Base-by-base conservation (phyloP, 306 rosid species). In the Myrica gale region DNA sequence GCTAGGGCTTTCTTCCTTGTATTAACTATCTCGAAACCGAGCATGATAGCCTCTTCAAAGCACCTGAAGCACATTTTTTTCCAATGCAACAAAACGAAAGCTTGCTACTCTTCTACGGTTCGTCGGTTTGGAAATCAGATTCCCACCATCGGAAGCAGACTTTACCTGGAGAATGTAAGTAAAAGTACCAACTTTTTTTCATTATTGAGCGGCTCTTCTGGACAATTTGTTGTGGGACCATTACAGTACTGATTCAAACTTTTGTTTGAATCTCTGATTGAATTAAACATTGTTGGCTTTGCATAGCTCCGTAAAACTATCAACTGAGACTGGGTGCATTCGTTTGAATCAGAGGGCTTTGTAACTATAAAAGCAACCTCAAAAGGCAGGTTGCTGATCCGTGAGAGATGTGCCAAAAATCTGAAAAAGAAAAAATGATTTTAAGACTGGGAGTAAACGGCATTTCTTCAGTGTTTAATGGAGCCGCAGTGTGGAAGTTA, bases 41-140 rank as follows among this genome's bases (percentile, higher is more conserved):
- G 47, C 44, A 76, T 76, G 74, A 17, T 76, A 41, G 54, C 39
- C 48, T 15, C 39, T 76, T 76, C 80, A 68, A 76, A 55, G 69
- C 32, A 62, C 13, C 51, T 23, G 57, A 68, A 42, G 74, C 74
- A 3, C 69, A 15, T 55, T 68, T 26, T 26, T 26, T 70, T 56
- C 7, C 43, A 6, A 13, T 26, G 44, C 57, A 23, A 5, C 66
- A 56, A 69, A 45, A 20, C 58, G 9, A 16, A 73, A 57, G 19
- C 62, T 23, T 16, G 42, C 57, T 56, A 37, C 8, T 21, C 42
- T 57, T 55, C 10, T 11, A 7, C 45, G 7, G 43, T 56, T 17
- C 21, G 72, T 16, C 67, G 55, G 19, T 72, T 71, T 56, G 11
- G 60, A 55, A 69, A 11, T 53, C 54, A 45, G 63, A 56, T 45